Conservation (phyloP, 2,329 filamentous ascomycete genomes). For the Aspergillus sp. region DNA sequence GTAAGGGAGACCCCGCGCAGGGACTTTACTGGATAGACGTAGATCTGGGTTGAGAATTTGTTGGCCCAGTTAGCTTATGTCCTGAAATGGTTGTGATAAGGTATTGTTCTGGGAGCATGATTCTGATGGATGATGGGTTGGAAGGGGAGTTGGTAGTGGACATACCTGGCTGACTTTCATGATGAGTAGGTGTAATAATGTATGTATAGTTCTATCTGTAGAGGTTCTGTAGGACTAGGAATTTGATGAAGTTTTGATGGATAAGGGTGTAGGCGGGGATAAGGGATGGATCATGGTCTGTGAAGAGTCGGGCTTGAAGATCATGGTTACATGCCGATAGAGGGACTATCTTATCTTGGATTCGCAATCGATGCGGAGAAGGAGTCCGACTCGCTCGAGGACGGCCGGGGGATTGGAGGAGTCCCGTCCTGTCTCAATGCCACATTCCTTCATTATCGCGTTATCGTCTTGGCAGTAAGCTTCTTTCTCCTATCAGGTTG, state of each 20-base stretch:
- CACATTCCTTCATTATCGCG: too few species aligned
- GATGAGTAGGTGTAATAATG: conserved; percentile 26
- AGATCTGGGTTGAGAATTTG: conserved; percentile 51
- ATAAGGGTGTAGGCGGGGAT: too few species aligned
- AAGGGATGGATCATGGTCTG: not conserved
- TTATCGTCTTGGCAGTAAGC: not conserved
- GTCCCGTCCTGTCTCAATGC: too few species aligned
- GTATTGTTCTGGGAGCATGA: not conserved
- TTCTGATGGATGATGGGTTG: too few species aligned
- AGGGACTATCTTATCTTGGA: not conserved
- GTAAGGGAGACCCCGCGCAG: conserved; percentile 61
- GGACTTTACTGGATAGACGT: conserved; percentile 73
- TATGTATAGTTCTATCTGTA: not conserved
- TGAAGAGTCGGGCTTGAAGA: too few species aligned
- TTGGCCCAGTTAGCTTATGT: not conserved
- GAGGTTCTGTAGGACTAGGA: not conserved
- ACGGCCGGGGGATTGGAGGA: not conserved
- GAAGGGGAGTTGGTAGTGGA: not conserved
- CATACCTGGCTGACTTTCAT: conserved; percentile 38
- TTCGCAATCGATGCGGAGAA: not conserved
- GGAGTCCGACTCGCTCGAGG: not conserved
- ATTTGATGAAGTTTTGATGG: not conserved
- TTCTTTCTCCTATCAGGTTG: not conserved
- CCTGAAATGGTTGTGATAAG: not conserved
- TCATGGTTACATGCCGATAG: not conserved